Evolutionary conservation across 2,329 filamentous ascomycete genomes (phyloP), one percentile per base, ranked within the genome.

Genomic region (Phialophora macrospora): DNA sequence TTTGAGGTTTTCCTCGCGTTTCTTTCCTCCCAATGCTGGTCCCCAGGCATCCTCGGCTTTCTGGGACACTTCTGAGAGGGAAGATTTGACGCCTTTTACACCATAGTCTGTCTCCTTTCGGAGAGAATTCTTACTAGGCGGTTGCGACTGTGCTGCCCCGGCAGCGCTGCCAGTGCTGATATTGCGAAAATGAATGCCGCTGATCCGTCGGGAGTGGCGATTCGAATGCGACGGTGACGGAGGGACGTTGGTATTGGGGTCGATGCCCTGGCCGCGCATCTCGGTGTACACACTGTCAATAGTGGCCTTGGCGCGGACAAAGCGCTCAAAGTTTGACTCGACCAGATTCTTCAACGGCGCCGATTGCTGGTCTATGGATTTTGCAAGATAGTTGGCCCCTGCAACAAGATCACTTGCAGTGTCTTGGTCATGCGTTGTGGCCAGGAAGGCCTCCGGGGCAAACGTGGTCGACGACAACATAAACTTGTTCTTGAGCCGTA

Each of bases 241-340:
- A n/a, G 80, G 59, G 46, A 61, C 79, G 62, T 69, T 64, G 34
- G 76, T 66, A 58, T 78, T 74, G 55, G 78, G 74, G 63, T 84
- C 79, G 49, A 80, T 78, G 82, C 93, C 83, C 87, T 97, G 85
- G 38, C 85, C 84, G 30, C 85, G 82, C 95, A 99, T 99, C 78
- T 99, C 95, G 68, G 89, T 96, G 80, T 99, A 99, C 60, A 99
- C 95, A 79, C 96, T 96, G 80, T 99, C 95, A 74, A 99, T 98
- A 7, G 94, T 98, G 20, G 94, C 92, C 78, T 99, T 99, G 51
- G 95, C 95, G 69, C 92, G 90, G 63, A 99, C 95, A 80, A 99
- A 99, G 71, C 94, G 90, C 79, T 99, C 96, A 75, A 99, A 99
- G 77, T 99, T 99, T 70, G 92, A 94, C 78, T 99, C 95, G 26